A percentile compares a stretch with the other conserved stretches of the same genome.
Evolutionary conservation across 2,329 filamentous ascomycete genomes (phyloP).

Genomic region (Penicillium oxalicum): DNA sequence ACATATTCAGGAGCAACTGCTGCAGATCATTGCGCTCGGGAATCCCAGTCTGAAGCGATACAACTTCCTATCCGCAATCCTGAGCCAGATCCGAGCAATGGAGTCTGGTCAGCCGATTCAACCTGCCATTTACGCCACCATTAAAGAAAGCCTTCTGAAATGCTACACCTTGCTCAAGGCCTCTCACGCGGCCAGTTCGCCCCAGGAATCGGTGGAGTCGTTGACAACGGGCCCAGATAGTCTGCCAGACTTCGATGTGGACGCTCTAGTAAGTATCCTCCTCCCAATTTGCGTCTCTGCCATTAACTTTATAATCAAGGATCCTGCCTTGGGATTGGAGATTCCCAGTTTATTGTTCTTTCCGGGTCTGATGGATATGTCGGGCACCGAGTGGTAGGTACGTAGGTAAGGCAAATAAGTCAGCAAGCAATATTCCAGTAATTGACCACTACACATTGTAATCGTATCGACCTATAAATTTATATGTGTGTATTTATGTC

Average conservation of each 20-base stretch:
- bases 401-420: not conserved
- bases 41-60: slow-evolving; percentile 8
- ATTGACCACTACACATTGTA: too few species aligned
- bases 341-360: slow-evolving; percentile 8
- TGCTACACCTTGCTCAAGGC: slow-evolving; percentile 8
- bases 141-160: slow-evolving; percentile 7
- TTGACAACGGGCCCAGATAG: slow-evolving; percentile 20
- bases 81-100: slow-evolving; percentile 9
- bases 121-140: slow-evolving; percentile 7
- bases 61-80: slow-evolving; percentile 6
- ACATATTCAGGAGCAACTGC: slow-evolving; percentile 16
- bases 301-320: not conserved
- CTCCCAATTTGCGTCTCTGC: not conserved
- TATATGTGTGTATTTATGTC: too few species aligned
- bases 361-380: slow-evolving; percentile 5
- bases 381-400: not conserved
- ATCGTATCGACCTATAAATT: too few species aligned
- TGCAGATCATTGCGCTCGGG: slow-evolving; percentile 17
- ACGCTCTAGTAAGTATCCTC: slow-evolving; percentile 4
- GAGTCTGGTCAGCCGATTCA: slow-evolving; percentile 9
- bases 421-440: not conserved
- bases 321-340: slow-evolving; percentile 4
- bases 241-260: slow-evolving; percentile 1
- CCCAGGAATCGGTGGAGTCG: slow-evolving; percentile 31
- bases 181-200: not conserved